A percentile compares a stretch with the other conserved stretches of the same genome.
Conservation (phyloP, 1,139 yeast genomes). For the Magnusiomyces fungicola region DNA sequence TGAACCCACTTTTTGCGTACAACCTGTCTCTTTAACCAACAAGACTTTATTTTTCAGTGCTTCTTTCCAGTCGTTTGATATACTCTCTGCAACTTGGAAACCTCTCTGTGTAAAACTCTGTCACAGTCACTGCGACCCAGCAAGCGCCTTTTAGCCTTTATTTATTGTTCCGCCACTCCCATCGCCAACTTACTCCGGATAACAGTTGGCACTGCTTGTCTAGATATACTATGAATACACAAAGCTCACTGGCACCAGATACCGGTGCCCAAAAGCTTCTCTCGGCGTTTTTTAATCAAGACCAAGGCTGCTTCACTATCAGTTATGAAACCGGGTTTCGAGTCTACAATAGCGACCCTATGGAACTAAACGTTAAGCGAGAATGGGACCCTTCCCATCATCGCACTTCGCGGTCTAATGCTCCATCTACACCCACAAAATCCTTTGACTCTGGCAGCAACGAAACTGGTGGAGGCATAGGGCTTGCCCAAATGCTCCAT, state of each 20-base stretch:
- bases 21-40: too few species aligned
- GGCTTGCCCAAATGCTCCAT: conserved; percentile 72
- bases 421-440: not conserved
- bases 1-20: too few species aligned
- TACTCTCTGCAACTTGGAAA: too few species aligned
- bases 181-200: too few species aligned
- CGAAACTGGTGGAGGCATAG: conserved; percentile 49
- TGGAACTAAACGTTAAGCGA: conserved; percentile 69
- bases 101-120: too few species aligned
- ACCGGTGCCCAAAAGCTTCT: conserved; percentile 38
- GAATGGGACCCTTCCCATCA: conserved; percentile 21
- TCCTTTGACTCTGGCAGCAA: not conserved
- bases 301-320: conserved; percentile 81
- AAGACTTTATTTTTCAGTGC: too few species aligned
- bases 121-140: too few species aligned
- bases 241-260: conserved; percentile 17
- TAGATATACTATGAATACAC: conserved; percentile 24
- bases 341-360: conserved; percentile 84
- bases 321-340: conserved; percentile 77
- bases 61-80: too few species aligned
- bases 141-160: too few species aligned
- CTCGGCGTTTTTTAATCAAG: conserved; percentile 73
- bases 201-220: too few species aligned
- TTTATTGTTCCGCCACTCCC: too few species aligned
- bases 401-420: conserved; percentile 17